Base-by-base conservation (phyloP, 768 basidiomycete species). In the Pleurotus salmoneostramineus region DNA sequence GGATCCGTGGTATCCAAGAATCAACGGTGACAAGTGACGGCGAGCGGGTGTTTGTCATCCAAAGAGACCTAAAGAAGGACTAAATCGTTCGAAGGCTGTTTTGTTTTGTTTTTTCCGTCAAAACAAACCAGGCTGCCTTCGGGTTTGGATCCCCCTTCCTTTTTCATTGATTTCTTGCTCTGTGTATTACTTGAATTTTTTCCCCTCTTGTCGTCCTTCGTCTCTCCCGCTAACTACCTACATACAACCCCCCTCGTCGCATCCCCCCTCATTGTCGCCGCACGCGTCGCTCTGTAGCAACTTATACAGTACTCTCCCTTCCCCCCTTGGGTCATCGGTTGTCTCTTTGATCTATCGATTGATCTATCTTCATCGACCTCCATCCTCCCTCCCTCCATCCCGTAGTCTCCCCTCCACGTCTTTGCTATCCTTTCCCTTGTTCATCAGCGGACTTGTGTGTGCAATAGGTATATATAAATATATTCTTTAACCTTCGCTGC, bases 61-160 rank as follows among this genome's bases (percentile, higher is more conserved):
- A 83, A 66, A 77, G 87, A 69, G 89, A 92, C 42, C 71, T 94
- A 70, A 94, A 94, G 83, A 90, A 89, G 72, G 91, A 94, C 72
- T 94, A 67, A 67, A 21, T 47, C 44, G 7, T 12, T 46, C 56
- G 17, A 37, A 11, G 17, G 15, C 44, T 42, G 7, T 32, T 31
- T 47, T 17, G 14, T 56, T 27, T 27, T 55, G 14, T 37, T 40
- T 27, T 27, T 36, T 42, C 43, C 14, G 10, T 14, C 35, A 12
- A 31, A 10, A 40, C 8, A 40, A 40, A 40, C n/a, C 37, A 40
- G 37, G n/a, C 21, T 27, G 21, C 21, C 21, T 27, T 27, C 21
- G 21, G 21, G 21, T 27, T 27, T 27, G 21, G 21, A 27, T 27
- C 21, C 21, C 21, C 21, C 21, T 27, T 27, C 21, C 21, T 27